Evolutionary conservation across 352 stramenopile genomes (phyloP), one percentile per base, ranked within the genome.

Genomic region (Elongisporangium undulatum): DNA sequence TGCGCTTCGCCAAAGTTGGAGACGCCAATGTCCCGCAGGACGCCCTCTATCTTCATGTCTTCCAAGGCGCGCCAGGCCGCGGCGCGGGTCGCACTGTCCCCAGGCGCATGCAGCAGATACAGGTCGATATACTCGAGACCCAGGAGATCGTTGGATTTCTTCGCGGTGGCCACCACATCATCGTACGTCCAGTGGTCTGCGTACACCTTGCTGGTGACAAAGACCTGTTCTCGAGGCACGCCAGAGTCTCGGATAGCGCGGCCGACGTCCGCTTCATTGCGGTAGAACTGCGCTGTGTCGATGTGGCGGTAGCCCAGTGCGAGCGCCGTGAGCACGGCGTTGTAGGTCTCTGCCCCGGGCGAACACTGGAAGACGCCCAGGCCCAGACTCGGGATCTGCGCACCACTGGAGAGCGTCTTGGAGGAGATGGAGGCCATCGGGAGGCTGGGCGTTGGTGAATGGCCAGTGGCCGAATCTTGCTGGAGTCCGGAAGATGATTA

Each of bases 1-100:
- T 98, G 88, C 19, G 65, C 62, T 24, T 84, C 62, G 9, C 80
- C 72, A 72, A 95, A 97, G 63, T 97, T 98, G 51, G 77, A 96
- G n/a, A 98, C 89, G 41, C 90, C 92, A 57, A 95, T 92, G 59
- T 93, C 82, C 22, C 74, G 67, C 55, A 94, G 74, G 22, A 91
- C 53, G 13, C 90, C 90, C 41, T 79, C 59, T 0, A 38, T 2
- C 51, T 80, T 68, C 48, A 79, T 53, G 51, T 87, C 75, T 41
- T 85, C 72, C 12, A 90, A 70, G 10, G 76, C 78, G 9, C 58
- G 71, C 75, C 77, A 87, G 8, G 76, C 74, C 24, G 82, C 77
- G 19, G 78, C 63, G 16, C n/a, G n/a, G 3, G 58, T 81, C 34
- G 51, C 62, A 50, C 54, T 75, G 41, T 71, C 77, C 20, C 68